These are phyloP conservation scores for Colletotrichum gloeosporioides DNA, from an alignment of 2,329 filamentous ascomycete genomes.

Conservation along the genomic window DNA sequence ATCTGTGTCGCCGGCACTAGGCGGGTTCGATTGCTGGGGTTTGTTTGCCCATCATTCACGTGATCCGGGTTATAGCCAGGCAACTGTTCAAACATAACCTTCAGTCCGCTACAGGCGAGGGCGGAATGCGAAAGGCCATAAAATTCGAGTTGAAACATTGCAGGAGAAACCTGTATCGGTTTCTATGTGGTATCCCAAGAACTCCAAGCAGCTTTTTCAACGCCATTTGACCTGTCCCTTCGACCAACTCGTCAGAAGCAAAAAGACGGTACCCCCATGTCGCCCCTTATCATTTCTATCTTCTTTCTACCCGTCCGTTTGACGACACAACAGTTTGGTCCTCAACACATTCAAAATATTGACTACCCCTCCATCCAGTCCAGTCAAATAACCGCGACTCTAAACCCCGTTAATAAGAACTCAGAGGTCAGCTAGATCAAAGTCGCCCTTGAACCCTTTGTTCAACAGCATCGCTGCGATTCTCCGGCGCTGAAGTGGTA, in stretches of 20 bases:
- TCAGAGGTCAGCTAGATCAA: constrained; percentile 49
- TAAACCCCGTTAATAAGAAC: background rate
- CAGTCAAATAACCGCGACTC: background rate
- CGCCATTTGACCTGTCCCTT: background rate
- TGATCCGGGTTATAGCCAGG: background rate
- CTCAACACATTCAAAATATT: background rate
- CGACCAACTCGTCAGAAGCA: background rate
- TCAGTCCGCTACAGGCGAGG: background rate
- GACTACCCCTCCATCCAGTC: background rate
- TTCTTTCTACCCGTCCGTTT: background rate
- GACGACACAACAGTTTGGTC: background rate
- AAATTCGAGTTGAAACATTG: background rate
- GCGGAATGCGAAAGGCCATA: background rate
- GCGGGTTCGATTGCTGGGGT: background rate
- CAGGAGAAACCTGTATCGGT: background rate
- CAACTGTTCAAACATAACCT: background rate
- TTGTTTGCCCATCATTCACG: background rate
- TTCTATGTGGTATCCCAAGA: background rate
- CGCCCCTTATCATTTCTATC: background rate
- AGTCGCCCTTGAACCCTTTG: constrained; percentile 68
- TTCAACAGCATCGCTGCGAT: constrained; percentile 72
- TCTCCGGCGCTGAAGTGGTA: constrained; percentile 64
- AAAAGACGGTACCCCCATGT: background rate
- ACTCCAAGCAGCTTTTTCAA: background rate
- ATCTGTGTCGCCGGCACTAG: background rate